Conservation (phyloP, 495 filamentous ascomycete species). For the Tuber melanosporum region DNA sequence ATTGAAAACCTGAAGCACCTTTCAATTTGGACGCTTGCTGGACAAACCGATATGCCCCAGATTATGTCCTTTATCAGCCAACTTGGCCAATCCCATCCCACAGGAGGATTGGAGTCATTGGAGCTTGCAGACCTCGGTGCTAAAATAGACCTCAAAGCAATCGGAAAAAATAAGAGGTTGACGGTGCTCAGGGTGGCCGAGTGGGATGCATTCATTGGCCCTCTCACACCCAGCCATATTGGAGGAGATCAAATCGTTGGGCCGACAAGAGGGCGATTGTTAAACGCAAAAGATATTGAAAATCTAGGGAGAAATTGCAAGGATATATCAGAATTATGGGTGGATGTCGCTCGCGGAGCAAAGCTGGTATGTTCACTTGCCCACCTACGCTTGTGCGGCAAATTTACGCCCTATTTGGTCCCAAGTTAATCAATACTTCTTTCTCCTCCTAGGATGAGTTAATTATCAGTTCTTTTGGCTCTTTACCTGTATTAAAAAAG, state of each 20-base stretch:
- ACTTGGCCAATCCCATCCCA: conserved; percentile 2
- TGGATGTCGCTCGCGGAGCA: conserved; percentile 4
- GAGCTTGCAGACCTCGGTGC: conserved; percentile 12
- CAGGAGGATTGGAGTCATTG: conserved; percentile 7
- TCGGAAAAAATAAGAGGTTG: conserved; percentile 10
- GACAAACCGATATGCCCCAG: background rate
- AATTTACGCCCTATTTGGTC: background rate
- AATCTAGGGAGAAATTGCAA: conserved; percentile 10
- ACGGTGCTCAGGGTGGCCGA: conserved; percentile 12
- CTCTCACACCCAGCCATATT: background rate
- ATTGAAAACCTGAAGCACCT: conserved; percentile 8
- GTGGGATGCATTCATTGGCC: conserved; percentile 6
- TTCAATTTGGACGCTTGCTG: conserved; percentile 7
- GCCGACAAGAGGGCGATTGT: background rate
- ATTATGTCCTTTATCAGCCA: background rate
- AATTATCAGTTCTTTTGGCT: conserved; percentile 12
- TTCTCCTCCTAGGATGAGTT: conserved; percentile 4
- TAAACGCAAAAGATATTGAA: conserved; percentile 10
- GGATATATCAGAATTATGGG: conserved; percentile 8
- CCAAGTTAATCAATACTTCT: conserved; percentile 5
- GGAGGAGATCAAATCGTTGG: background rate
- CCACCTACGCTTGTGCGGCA: background rate
- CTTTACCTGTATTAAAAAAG: conserved; percentile 10
- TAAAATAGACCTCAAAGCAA: conserved; percentile 5
- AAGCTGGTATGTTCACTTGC: conserved; percentile 3